Conservation (phyloP, 1,284 basidiomycete genomes). For the Coniferiporia weirii region DNA sequence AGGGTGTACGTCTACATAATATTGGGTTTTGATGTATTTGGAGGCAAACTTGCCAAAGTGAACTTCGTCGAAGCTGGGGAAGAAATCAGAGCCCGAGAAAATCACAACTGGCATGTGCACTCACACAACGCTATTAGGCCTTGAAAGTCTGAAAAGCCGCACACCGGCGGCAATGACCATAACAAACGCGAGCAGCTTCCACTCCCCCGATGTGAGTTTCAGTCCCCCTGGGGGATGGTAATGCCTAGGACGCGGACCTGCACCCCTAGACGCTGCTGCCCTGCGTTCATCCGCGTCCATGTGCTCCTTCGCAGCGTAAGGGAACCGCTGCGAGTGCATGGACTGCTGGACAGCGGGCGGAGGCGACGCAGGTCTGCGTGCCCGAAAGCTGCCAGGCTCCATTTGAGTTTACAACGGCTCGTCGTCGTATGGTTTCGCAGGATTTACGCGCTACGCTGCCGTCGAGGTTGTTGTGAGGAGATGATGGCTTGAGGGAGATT, state of each 20-base stretch:
- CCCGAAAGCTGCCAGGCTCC: slow-evolving; percentile 33
- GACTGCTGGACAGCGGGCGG: slow-evolving; percentile 39
- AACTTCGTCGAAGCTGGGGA: slow-evolving; percentile 88
- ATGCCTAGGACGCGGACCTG: slow-evolving; percentile 47
- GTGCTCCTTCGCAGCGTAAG: slow-evolving; percentile 53
- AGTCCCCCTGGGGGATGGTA: slow-evolving; percentile 56
- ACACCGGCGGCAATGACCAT: slow-evolving; percentile 67
- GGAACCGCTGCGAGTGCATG: slow-evolving; percentile 48
- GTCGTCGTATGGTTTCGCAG: slow-evolving; percentile 31
- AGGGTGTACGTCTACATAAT: slow-evolving; percentile 97
- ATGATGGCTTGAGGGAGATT: background rate
- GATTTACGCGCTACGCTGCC: slow-evolving; percentile 37
- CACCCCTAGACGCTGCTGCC: slow-evolving; percentile 62
- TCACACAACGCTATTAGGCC: slow-evolving; percentile 86
- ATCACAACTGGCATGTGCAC: slow-evolving; percentile 28
- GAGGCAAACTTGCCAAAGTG: slow-evolving; percentile 95
- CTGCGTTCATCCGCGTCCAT: slow-evolving; percentile 69
- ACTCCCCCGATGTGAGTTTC: slow-evolving; percentile 61
- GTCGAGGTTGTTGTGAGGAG: background rate
- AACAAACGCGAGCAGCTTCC: slow-evolving; percentile 63
- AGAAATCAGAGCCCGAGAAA: background rate
- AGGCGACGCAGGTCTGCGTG: slow-evolving; percentile 61
- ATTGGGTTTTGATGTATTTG: slow-evolving; percentile 86
- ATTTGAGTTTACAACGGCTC: background rate
- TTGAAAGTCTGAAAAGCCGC: slow-evolving; percentile 73